Percentiles rank a stretch among this genome's conserved stretches.
These are phyloP conservation scores for Scutellaria galericulata DNA, from an alignment of 257 asterid genomes.

Conservation along the genomic window DNA sequence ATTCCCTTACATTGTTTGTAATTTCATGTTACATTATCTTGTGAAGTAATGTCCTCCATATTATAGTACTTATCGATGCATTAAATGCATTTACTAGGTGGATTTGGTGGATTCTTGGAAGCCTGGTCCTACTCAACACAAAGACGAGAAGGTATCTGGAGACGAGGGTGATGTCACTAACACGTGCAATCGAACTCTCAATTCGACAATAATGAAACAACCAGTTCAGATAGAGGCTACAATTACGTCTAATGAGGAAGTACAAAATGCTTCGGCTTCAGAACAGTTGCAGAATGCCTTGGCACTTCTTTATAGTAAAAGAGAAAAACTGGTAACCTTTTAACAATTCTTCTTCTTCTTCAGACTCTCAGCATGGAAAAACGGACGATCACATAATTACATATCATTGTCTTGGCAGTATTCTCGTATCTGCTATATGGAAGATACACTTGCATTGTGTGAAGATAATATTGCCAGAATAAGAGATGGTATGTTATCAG, in stretches of 20 bases:
- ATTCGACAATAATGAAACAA: constrained; percentile 28
- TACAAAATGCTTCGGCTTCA: constrained; percentile 34
- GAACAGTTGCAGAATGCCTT: constrained; percentile 50
- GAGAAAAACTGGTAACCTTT: constrained; percentile 56
- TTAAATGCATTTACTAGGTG: constrained; percentile 39
- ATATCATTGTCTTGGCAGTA: constrained; percentile 35
- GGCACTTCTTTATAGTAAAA: constrained; percentile 45
- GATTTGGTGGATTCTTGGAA: constrained; percentile 34
- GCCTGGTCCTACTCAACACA: constrained; percentile 18
- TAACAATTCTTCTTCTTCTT: neutral
- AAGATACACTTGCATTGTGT: constrained; percentile 41
- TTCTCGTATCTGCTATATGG: constrained; percentile 35
- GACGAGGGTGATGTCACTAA: constrained; percentile 24
- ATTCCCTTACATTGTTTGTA: neutral
- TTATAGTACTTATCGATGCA: constrained; percentile 4
- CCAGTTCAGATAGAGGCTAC: constrained; percentile 30
- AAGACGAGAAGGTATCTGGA: constrained; percentile 37
- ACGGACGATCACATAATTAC: no score
- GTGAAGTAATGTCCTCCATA: neutral
- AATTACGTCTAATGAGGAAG: constrained; percentile 24
- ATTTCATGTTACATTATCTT: no score
- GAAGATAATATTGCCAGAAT: constrained; percentile 43
- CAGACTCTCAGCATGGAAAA: neutral
- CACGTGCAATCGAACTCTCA: constrained; percentile 30
- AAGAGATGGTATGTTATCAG: constrained; percentile 43